Percentiles rank a stretch among this genome's conserved stretches.
These are phyloP conservation scores for Tothia fuscella DNA, from an alignment of 2,329 filamentous ascomycete species.

Conservation along the genomic window DNA sequence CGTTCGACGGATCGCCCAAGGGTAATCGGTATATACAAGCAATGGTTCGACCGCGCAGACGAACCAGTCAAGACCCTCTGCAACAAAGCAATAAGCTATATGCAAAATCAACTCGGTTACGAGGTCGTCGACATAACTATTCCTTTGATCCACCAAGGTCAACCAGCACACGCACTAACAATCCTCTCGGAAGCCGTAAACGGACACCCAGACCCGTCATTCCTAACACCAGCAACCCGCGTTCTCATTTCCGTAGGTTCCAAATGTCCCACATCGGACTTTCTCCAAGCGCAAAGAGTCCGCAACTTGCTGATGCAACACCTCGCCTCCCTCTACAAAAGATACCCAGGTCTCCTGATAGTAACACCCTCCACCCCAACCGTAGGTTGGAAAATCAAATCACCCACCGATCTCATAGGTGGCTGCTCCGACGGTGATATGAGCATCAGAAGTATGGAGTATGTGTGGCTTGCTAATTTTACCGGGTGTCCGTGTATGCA, in stretches of 20 bases:
- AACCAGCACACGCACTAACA: conserved; percentile 63
- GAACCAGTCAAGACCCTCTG: conserved; percentile 50
- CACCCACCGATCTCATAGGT: conserved; percentile 45
- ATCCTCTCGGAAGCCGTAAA: conserved; percentile 59
- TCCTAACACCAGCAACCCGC: conserved; percentile 55
- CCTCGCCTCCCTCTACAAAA: conserved; percentile 56
- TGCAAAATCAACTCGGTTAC: conserved; percentile 43
- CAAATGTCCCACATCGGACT: conserved; percentile 56
- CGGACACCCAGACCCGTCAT: conserved; percentile 30
- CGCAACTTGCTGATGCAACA: conserved; percentile 70
- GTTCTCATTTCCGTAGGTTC: conserved; percentile 54
- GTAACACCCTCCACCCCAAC: conserved; percentile 67
- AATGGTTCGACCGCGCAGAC: conserved; percentile 60
- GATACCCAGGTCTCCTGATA: conserved; percentile 64
- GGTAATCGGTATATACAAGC: conserved; percentile 56
- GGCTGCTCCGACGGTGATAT: conserved; percentile 64
- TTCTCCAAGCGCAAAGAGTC: conserved; percentile 60
- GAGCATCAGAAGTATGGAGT: conserved; percentile 70
- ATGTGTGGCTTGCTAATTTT: conserved; percentile 76
- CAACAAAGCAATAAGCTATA: conserved; percentile 46
- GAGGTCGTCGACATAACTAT: conserved; percentile 48
- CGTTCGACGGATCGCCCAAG: conserved; percentile 35
- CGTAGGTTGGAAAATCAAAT: conserved; percentile 59
- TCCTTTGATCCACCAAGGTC: conserved; percentile 56
- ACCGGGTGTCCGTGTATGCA: conserved; percentile 64